These are phyloP conservation scores for Barnettozyma siamensis DNA, from an alignment of 805 yeast genomes.

Conservation along the genomic window DNA sequence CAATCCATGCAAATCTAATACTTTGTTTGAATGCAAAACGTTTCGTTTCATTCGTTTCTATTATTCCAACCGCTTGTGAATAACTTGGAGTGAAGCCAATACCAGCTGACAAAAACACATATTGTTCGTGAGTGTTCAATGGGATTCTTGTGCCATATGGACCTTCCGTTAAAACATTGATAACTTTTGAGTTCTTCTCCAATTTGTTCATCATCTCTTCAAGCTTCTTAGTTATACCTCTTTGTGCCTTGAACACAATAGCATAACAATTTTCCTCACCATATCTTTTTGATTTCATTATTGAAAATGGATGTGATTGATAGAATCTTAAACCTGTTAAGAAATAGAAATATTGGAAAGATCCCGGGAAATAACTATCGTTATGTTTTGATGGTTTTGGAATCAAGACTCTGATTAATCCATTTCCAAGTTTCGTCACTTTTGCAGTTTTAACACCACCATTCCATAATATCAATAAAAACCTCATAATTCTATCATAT, in stretches of 20 bases:
- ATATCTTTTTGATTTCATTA: conserved; percentile 35
- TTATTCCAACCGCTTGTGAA: conserved; percentile 32
- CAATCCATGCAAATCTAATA: conserved; percentile 57
- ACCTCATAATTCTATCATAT: conserved; percentile 55
- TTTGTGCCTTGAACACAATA: conserved; percentile 43
- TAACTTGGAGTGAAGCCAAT: conserved; percentile 48
- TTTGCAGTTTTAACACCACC: conserved; percentile 55
- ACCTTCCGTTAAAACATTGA: conserved; percentile 49
- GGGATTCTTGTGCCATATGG: conserved; percentile 51
- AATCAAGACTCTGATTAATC: conserved; percentile 35
- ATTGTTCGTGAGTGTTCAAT: conserved; percentile 31
- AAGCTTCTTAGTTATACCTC: conserved; percentile 48
- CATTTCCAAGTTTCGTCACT: conserved; percentile 24
- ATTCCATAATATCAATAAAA: conserved; percentile 47
- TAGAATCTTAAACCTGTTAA: conserved; percentile 33
- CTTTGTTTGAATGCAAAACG: conserved; percentile 14
- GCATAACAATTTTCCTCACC: conserved; percentile 27
- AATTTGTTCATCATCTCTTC: conserved; percentile 28
- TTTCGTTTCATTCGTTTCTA: conserved; percentile 12
- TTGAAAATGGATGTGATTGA: conserved; percentile 72
- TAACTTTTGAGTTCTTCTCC: conserved; percentile 27
- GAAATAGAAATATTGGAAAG: conserved; percentile 52
- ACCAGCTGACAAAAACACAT: conserved; percentile 43
- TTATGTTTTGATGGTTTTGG: conserved; percentile 42
- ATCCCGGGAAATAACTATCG: conserved; percentile 41